Evolutionary conservation across 768 basidiomycete species (phyloP), one percentile per base, ranked within the genome.

Genomic region (Nevesoporus exiguus): DNA sequence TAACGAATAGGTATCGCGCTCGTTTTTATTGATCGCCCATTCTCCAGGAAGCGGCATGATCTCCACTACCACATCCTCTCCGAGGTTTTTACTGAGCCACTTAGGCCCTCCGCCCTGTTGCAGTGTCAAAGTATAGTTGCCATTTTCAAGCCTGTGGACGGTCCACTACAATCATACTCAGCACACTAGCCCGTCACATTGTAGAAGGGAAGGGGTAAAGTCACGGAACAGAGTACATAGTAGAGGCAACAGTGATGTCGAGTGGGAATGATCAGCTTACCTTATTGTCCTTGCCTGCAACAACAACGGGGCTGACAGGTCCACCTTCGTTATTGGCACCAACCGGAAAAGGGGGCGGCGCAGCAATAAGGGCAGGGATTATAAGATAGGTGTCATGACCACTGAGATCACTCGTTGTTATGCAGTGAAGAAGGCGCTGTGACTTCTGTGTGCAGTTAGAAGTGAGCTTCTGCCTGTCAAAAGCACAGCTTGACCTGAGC

Each of bases 151-250:
- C 17, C 13, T 19, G 13, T 3, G 14, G 29, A 33, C n/a, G 5
- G n/a, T 25, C 54, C 54, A 55, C 54, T 55, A 19, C 2, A 40
- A 31, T 19, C 6, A 15, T 29, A 10, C 6, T 54, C 43, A 30
- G 43, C 33, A 46, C 11, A 11, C 15, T 5, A 34, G 5, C n/a
- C 22, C 17, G 13, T 19, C 11, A 11, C 10, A 3, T 7, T 19
- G 37, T 19, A 19, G n/a, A 7, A 5, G 9, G 10, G 10, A 33
- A 33, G 3, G 33, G 3, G 14, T n/a, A n/a, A 33, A 11, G 9
- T 10, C 33, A 33, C 10, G 33, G 33, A 33, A 33, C 13, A 11
- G 33, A 33, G 3, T 33, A 11, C 27, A 29, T 33, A 5, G 14
- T 33, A 33, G 3, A 39, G 19, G 19, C 3, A 7, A 7, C 37